Conservation (phyloP, 1,284 basidiomycete species). For the Leccinum subrobustum region DNA sequence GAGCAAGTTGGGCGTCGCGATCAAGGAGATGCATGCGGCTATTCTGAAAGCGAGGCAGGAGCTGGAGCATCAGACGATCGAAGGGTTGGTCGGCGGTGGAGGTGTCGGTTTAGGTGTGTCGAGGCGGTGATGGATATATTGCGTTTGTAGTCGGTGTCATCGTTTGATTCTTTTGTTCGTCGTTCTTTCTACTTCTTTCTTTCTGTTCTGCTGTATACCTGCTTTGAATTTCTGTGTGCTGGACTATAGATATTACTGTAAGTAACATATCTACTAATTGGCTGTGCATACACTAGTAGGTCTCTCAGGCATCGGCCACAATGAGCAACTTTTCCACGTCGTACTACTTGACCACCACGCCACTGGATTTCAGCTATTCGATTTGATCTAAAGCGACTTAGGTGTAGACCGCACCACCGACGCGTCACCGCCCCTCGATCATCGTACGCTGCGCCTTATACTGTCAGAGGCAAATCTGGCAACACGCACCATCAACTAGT, state of each 20-base stretch:
- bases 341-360: no score
- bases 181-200: background rate
- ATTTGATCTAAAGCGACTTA: no score
- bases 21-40: conserved; percentile 95
- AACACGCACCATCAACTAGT: no score
- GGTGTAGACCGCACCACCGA: no score
- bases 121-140: background rate
- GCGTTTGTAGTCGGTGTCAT: background rate
- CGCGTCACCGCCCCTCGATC: no score
- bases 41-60: conserved; percentile 94
- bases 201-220: background rate
- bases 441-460: no score
- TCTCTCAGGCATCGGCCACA: no score
- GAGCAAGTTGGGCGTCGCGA: conserved; percentile 85
- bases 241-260: background rate
- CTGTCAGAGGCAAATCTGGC: no score
- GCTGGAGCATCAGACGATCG: conserved; percentile 81
- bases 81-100: conserved; percentile 49
- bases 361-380: no score
- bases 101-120: background rate
- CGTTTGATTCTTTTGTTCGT: background rate
- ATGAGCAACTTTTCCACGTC: no score
- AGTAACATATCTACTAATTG: background rate
- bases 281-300: background rate
- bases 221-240: background rate